phyloP scores from a whole-genome alignment of 345 rosid genomes.

The Dipteronia dyeriana region DNA sequence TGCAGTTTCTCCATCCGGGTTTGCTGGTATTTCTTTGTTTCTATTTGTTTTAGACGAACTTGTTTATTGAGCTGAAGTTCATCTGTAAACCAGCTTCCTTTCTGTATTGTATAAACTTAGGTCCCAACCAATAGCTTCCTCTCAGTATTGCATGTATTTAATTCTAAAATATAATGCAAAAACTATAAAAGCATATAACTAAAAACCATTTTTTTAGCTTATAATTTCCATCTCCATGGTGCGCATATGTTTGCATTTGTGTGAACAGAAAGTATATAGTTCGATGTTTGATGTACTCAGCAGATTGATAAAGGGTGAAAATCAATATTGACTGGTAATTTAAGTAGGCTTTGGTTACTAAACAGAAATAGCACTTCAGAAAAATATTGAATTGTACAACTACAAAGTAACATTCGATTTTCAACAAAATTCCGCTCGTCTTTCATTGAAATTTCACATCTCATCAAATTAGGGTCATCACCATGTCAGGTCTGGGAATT shows the following conservation, averaged over 20 bases:
- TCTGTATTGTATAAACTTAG: conserved; percentile 36
- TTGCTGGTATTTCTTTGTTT: conserved; percentile 30
- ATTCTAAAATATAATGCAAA: not conserved
- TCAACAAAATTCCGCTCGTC: conserved; percentile 2
- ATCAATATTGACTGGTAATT: not conserved
- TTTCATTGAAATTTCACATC: conserved; percentile 3
- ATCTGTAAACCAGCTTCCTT: conserved; percentile 27
- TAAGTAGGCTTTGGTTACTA: not conserved
- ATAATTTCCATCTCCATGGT: not conserved
- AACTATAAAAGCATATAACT: no score
- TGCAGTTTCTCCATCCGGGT: conserved; percentile 19
- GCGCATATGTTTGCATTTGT: not conserved
- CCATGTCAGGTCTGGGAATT: conserved; percentile 10
- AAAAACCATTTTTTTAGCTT: not conserved
- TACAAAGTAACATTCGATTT: conserved; percentile 4
- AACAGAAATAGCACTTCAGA: not conserved
- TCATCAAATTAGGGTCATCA: conserved; percentile 2
- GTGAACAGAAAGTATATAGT: not conserved
- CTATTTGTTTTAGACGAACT: conserved; percentile 26
- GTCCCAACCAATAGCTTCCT: conserved; percentile 27
- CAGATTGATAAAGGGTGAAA: no score
- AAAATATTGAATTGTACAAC: not conserved
- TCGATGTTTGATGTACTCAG: not conserved
- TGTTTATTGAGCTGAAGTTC: conserved; percentile 19
- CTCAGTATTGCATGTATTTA: not conserved